Conservation (phyloP, 495 filamentous ascomycete species). For the Barbatosphaeria neglecta region DNA sequence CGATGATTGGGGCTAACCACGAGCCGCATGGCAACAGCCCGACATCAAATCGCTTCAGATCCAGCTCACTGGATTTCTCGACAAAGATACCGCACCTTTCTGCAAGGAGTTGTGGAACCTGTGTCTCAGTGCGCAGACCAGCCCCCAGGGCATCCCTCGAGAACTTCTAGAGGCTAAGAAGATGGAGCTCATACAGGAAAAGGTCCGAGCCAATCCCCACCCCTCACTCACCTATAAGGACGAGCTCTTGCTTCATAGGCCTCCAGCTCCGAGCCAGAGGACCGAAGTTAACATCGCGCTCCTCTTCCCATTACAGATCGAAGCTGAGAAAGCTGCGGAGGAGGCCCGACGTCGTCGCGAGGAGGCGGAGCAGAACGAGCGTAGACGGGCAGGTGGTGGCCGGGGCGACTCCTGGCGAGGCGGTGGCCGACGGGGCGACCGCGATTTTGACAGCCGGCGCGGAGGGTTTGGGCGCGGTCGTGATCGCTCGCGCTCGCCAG, state of each 20-base stretch:
- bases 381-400: conserved; percentile 44
- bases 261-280: conserved; percentile 9
- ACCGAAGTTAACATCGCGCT: background rate
- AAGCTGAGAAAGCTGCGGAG: conserved; percentile 73
- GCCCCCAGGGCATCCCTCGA: conserved; percentile 81
- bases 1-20: conserved; percentile 1
- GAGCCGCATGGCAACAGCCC: conserved; percentile 47
- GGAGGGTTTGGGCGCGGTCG: conserved; percentile 31
- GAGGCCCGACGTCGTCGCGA: conserved; percentile 52
- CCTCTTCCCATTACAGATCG: conserved; percentile 61
- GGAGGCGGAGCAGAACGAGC: conserved; percentile 47
- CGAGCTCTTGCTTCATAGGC: background rate
- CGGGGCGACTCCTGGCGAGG: conserved; percentile 22
- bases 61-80: conserved; percentile 85
- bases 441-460: conserved; percentile 31
- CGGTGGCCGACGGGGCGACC: conserved; percentile 32
- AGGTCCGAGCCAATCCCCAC: conserved; percentile 44
- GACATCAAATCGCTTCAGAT: conserved; percentile 93
- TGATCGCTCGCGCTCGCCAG: conserved; percentile 48
- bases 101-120: conserved; percentile 91
- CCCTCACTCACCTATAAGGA: too few relatives aligned
- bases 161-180: conserved; percentile 95
- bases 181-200: conserved; percentile 81
- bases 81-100: conserved; percentile 82
- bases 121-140: conserved; percentile 80